Conservation (phyloP, 2,329 filamentous ascomycete genomes). For the Dothistroma septosporum region DNA sequence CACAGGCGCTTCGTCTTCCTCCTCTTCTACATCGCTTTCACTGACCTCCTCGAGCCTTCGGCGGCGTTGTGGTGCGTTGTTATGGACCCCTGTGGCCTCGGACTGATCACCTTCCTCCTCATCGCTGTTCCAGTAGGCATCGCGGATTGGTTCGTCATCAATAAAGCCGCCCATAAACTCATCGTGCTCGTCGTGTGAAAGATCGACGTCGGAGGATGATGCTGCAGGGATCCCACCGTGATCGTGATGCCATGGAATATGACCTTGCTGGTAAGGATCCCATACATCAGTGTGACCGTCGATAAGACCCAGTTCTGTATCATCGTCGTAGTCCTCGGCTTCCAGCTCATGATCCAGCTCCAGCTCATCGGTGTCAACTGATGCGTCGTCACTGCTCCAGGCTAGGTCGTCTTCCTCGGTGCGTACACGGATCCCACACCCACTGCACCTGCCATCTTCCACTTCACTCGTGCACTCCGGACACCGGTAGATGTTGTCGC, state of each 20-base stretch:
- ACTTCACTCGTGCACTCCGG: conserved; percentile 61
- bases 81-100: conserved; percentile 7
- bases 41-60: conserved; percentile 7
- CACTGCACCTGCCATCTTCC: conserved; percentile 55
- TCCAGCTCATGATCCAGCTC: conserved; percentile 42
- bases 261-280: conserved; percentile 4
- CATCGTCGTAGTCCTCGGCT: conserved; percentile 34
- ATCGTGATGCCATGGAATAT: conserved; percentile 6
- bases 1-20: conserved; percentile 5
- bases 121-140: conserved; percentile 17
- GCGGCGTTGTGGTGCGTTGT: conserved; percentile 6
- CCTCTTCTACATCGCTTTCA: conserved; percentile 23
- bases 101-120: conserved; percentile 17
- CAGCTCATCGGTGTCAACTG: conserved; percentile 29
- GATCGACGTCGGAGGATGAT: neutral
- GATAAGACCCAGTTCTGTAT: conserved; percentile 19
- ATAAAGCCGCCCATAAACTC: conserved; percentile 17
- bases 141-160: conserved; percentile 12
- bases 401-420: conserved; percentile 45
- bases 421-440: conserved; percentile 52
- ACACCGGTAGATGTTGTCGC: conserved; percentile 60
- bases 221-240: neutral
- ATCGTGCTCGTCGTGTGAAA: conserved; percentile 35
- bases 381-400: conserved; percentile 24
- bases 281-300: conserved; percentile 5